Percentiles rank a stretch among this genome's conserved stretches.
These are phyloP conservation scores for Populus tomentosa DNA, from an alignment of 441 rosid genomes.

Conservation along the genomic window DNA sequence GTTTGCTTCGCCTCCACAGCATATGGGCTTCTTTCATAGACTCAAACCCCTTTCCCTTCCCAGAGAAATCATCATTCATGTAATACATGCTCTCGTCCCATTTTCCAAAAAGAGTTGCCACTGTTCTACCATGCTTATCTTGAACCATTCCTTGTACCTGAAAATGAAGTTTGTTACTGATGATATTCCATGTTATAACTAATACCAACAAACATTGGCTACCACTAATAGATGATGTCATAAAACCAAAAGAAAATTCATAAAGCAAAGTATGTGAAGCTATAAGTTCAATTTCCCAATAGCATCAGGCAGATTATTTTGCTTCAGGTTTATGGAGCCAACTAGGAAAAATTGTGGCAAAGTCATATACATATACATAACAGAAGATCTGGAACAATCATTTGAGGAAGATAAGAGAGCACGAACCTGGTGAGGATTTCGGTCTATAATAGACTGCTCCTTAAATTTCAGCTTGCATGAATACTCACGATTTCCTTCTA, in stretches of 20 bases:
- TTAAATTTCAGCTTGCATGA: constrained; percentile 83
- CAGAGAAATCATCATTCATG: constrained; percentile 53
- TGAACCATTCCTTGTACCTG: constrained; percentile 83
- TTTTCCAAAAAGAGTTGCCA: constrained; percentile 76
- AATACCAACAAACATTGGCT: background rate
- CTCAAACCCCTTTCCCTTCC: constrained; percentile 51
- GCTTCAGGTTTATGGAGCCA: background rate
- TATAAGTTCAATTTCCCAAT: too few species aligned
- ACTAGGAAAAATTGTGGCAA: background rate
- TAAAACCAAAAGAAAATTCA: too few species aligned
- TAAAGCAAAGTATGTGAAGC: too few species aligned
- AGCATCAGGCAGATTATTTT: too few species aligned
- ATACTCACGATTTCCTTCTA: constrained; percentile 63
- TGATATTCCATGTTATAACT: background rate
- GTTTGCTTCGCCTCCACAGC: constrained; percentile 69
- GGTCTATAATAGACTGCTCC: constrained; percentile 84
- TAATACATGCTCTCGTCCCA: constrained; percentile 88
- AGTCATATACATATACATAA: background rate
- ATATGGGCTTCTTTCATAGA: constrained; percentile 41
- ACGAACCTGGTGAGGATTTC: constrained; percentile 85
- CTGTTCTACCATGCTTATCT: constrained; percentile 55
- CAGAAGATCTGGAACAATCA: background rate
- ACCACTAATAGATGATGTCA: background rate
- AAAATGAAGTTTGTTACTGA: background rate
- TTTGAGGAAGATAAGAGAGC: constrained; percentile 7